These are phyloP conservation scores for Arachis monticola DNA, from an alignment of 331 rosid genomes.

Conservation along the genomic window DNA sequence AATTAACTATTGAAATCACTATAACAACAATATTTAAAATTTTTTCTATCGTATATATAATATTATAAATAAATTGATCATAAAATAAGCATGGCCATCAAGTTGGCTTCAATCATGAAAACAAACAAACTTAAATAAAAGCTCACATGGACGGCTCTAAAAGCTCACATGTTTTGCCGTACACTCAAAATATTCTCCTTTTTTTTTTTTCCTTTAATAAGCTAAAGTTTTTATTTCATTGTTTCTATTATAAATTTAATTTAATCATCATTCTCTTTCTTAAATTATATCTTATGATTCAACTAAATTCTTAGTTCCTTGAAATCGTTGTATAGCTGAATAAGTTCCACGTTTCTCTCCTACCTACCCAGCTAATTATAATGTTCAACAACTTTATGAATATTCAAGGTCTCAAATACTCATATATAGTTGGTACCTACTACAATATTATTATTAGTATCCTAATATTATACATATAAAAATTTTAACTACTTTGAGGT, in stretches of 20 bases:
- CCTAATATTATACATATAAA: neutral
- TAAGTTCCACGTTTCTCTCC: neutral
- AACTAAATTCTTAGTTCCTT: neutral
- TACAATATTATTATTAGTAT: neutral
- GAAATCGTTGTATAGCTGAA: neutral
- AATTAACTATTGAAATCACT: neutral
- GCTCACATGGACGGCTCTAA: neutral
- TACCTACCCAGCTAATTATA: conserved; percentile 35
- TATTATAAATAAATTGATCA: neutral
- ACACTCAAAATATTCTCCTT: neutral
- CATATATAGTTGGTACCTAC: conserved; percentile 8
- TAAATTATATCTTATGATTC: too few relatives aligned
- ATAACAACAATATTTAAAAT: too few relatives aligned
- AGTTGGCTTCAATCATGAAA: conserved; percentile 17
- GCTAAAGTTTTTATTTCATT: neutral
- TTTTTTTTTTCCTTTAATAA: neutral
- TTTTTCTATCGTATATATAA: neutral
- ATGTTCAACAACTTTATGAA: neutral
- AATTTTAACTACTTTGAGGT: neutral
- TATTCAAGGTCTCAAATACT: neutral
- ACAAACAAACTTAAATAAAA: neutral
- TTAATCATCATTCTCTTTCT: too few relatives aligned
- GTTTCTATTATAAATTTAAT: neutral
- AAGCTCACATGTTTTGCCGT: neutral
- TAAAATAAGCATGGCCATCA: neutral